These are phyloP conservation scores for Trichosporon ovoides DNA, from an alignment of 1,284 basidiomycete genomes.

Conservation along the genomic window DNA sequence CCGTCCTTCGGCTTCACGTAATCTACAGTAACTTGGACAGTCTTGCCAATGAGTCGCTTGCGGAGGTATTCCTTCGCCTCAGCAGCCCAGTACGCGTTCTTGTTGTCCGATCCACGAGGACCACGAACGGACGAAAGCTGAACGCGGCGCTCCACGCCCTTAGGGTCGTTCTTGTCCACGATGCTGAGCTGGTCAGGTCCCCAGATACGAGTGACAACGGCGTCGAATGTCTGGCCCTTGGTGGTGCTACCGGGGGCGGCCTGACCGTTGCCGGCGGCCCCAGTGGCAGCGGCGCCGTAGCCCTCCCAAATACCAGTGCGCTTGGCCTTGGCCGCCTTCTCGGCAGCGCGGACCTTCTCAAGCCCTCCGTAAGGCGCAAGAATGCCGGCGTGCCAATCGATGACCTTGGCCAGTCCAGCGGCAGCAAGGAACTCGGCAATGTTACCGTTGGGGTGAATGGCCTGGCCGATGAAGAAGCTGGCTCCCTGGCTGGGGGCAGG, in stretches of 20 bases:
- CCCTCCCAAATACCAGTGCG: constrained; percentile 72
- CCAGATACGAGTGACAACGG: constrained; percentile 80
- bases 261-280: constrained; percentile 24
- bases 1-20: constrained; percentile 89
- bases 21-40: constrained; percentile 74
- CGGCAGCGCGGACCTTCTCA: constrained; percentile 78
- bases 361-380: constrained; percentile 72
- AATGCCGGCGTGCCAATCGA: constrained; percentile 98
- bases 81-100: constrained; percentile 79
- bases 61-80: constrained; percentile 88
- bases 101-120: constrained; percentile 78
- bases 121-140: constrained; percentile 86
- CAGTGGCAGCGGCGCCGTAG: constrained; percentile 49
- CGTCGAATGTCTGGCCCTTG: constrained; percentile 63
- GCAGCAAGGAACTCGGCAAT: constrained; percentile 84
- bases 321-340: constrained; percentile 78
- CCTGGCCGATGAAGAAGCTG: constrained; percentile 82
- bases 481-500: constrained; percentile 55
- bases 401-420: constrained; percentile 80
- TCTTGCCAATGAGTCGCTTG: constrained; percentile 84
- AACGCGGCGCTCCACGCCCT: constrained; percentile 70
- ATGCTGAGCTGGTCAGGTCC: constrained; percentile 85
- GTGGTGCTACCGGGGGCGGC: constrained; percentile 43
- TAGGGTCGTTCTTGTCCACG: constrained; percentile 59
- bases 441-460: constrained; percentile 87